Percentiles rank a stretch among this genome's conserved stretches.
These are phyloP conservation scores for Fusarium sp. DNA, from an alignment of 2,329 filamentous ascomycete species.

Conservation along the genomic window DNA sequence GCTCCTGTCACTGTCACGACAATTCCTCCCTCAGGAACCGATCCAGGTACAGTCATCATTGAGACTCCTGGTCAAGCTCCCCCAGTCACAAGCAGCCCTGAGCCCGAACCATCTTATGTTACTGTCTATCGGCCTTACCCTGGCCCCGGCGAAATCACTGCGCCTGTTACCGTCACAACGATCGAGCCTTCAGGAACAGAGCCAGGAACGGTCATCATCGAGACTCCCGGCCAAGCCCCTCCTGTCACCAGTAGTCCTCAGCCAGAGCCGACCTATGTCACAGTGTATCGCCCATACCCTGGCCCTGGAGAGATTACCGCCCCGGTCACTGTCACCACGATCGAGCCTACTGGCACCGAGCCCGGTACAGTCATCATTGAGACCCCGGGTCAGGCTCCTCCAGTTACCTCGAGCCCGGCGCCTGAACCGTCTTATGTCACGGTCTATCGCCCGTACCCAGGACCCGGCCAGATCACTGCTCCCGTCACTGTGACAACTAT, in stretches of 20 bases:
- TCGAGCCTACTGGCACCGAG: background rate
- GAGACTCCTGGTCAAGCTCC: conserved; percentile 16
- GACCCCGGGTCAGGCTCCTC: conserved; percentile 12
- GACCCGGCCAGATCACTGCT: background rate
- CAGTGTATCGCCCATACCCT: background rate
- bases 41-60: conserved; percentile 28
- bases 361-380: conserved; percentile 12
- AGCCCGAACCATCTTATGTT: background rate
- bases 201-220: conserved; percentile 24
- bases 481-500: conserved; percentile 12
- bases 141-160: background rate
- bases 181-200: background rate
- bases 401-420: background rate
- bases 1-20: conserved; percentile 1
- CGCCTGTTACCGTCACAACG: conserved; percentile 5
- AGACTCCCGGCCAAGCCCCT: background rate
- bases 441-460: conserved; percentile 8
- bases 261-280: background rate
- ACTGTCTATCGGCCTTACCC: background rate
- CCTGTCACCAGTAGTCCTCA: background rate
- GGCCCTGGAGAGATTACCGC: background rate
- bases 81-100: background rate
- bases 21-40: conserved; percentile 21
- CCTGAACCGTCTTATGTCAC: conserved; percentile 15
- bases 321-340: background rate